phyloP scores from a whole-genome alignment of 2,329 filamentous ascomycete genomes.

The Neoscytalidium dimidiatum region DNA sequence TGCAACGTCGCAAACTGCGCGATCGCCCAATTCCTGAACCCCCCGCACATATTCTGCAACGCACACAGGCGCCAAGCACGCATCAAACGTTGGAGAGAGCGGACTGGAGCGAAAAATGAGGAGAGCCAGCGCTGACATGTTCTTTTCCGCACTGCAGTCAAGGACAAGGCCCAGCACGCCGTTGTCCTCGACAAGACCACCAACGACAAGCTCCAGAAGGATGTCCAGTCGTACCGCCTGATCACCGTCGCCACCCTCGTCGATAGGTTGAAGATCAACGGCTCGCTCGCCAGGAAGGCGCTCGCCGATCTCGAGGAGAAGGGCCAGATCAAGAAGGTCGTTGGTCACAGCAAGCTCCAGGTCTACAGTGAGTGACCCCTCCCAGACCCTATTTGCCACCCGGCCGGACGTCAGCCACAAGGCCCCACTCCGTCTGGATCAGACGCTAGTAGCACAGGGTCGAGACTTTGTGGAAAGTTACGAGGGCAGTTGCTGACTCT shows the following conservation, averaged over 20 bases:
- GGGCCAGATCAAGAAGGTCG: slow-evolving; percentile 97
- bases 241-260: slow-evolving; percentile 98
- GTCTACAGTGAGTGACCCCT: slow-evolving; percentile 79
- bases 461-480: background rate
- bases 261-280: slow-evolving; percentile 99
- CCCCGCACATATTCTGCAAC: background rate
- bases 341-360: slow-evolving; percentile 94
- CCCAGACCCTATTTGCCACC: background rate
- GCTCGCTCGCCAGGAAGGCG: slow-evolving; percentile 88
- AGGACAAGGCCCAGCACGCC: slow-evolving; percentile 99
- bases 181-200: slow-evolving; percentile 98
- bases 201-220: slow-evolving; percentile 98
- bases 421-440: background rate
- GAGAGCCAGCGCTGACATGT: slow-evolving; percentile 23
- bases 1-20: background rate
- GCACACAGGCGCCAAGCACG: slow-evolving; percentile 1
- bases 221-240: slow-evolving; percentile 99
- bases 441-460: background rate
- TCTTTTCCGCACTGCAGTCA: slow-evolving; percentile 65
- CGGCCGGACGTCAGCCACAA: background rate
- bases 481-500: background rate
- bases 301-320: slow-evolving; percentile 94
- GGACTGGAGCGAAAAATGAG: background rate
- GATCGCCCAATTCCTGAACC: background rate
- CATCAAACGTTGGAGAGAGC: background rate